A percentile compares a stretch with the other conserved stretches of the same genome.
phyloP scores from a whole-genome alignment of 805 yeast genomes.

The Ogataea naganishii region DNA sequence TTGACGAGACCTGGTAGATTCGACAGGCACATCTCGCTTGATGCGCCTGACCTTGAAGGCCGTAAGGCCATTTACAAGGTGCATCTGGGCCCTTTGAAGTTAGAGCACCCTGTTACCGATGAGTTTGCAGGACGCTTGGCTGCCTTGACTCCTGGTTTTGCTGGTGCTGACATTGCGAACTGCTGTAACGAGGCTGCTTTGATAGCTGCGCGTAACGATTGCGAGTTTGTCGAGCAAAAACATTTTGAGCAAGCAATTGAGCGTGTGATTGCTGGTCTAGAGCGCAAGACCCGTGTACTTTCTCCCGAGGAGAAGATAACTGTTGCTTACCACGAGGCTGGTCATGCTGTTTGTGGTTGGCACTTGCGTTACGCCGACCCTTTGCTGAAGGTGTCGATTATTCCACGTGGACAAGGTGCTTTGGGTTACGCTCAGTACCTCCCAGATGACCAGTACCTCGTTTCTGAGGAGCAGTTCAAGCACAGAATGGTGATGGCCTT shows the following conservation, averaged over 20 bases:
- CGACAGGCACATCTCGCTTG: slow-evolving; percentile 87
- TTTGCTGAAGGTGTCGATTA: slow-evolving; percentile 86
- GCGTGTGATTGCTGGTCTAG: slow-evolving; percentile 94
- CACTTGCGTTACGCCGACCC: slow-evolving; percentile 87
- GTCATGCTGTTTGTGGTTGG: slow-evolving; percentile 99
- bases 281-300: slow-evolving; percentile 77
- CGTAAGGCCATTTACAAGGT: slow-evolving; percentile 88
- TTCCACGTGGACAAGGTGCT: slow-evolving; percentile 96
- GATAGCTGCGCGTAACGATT: slow-evolving; percentile 84
- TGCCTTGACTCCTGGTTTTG: slow-evolving; percentile 95
- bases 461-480: slow-evolving; percentile 62
- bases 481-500: slow-evolving; percentile 95
- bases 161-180: slow-evolving; percentile 98
- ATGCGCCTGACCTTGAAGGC: slow-evolving; percentile 91
- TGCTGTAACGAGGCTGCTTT: slow-evolving; percentile 96
- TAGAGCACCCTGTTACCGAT: slow-evolving; percentile 36
- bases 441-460: slow-evolving; percentile 84
- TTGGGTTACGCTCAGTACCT: slow-evolving; percentile 96
- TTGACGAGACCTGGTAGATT: slow-evolving; percentile 96
- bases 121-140: slow-evolving; percentile 80
- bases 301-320: slow-evolving; percentile 80
- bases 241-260: slow-evolving; percentile 97
- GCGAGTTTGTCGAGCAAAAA: slow-evolving; percentile 54
- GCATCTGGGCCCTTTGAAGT: slow-evolving; percentile 65
- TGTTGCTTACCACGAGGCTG: slow-evolving; percentile 98